phyloP scores from a whole-genome alignment of 768 basidiomycete genomes.

The Tulasnella sp. region DNA sequence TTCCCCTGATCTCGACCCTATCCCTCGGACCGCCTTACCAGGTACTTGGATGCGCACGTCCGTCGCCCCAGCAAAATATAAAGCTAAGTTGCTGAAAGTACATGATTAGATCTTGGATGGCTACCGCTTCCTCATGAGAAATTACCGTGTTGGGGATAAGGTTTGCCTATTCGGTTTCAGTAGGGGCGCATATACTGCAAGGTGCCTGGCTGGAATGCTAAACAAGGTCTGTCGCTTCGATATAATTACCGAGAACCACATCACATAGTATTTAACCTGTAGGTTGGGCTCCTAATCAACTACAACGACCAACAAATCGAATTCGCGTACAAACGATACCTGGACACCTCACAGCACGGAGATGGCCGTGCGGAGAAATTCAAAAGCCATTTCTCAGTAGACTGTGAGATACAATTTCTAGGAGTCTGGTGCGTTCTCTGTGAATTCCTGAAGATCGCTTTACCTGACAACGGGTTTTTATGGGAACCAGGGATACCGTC shows the following conservation, averaged over 20 bases:
- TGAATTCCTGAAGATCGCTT: too few species aligned
- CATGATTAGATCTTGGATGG: constrained; percentile 17
- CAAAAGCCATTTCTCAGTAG: constrained; percentile 38
- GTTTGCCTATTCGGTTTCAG: constrained; percentile 13
- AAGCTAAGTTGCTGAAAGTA: too few species aligned
- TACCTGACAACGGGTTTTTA: too few species aligned
- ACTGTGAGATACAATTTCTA: constrained; percentile 38
- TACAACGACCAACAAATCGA: constrained; percentile 29
- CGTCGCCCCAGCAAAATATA: too few species aligned
- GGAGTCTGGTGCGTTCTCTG: constrained; percentile 36
- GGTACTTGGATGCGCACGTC: too few species aligned
- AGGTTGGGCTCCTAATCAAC: constrained; percentile 26
- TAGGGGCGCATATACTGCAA: constrained; percentile 34
- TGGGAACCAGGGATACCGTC: too few species aligned
- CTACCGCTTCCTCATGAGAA: constrained; percentile 27
- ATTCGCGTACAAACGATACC: constrained; percentile 28
- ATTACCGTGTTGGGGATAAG: constrained; percentile 23
- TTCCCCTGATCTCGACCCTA: too few species aligned
- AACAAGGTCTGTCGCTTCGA: constrained; percentile 5
- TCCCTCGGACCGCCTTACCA: not conserved
- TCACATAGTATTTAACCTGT: too few species aligned
- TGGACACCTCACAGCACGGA: constrained; percentile 1
- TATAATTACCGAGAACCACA: too few species aligned
- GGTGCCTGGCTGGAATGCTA: constrained; percentile 35
- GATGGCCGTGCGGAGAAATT: constrained; percentile 36